Percentiles rank a stretch among this genome's conserved stretches.
Evolutionary conservation across 805 yeast genomes (phyloP).

Genomic region (Spencermartinsiella europaea): DNA sequence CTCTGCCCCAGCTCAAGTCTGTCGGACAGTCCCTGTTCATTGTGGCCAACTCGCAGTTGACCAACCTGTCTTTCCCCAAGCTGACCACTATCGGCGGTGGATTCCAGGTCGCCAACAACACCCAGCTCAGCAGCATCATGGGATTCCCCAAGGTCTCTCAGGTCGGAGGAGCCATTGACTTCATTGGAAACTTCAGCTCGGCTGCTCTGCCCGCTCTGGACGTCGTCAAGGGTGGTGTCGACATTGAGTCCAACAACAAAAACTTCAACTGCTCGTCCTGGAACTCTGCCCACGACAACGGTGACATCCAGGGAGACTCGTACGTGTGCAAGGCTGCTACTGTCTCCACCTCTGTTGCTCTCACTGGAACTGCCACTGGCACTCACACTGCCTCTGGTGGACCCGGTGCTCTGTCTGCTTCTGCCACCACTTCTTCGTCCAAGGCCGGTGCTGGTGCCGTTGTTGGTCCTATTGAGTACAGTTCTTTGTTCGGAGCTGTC

Average conservation of each 20-base stretch:
- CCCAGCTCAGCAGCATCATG: conserved; percentile 54
- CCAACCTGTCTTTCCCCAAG: conserved; percentile 59
- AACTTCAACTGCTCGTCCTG: conserved; percentile 79
- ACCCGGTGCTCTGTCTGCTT: conserved; percentile 13
- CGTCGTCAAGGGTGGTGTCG: conserved; percentile 90
- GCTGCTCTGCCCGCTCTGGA: conserved; percentile 70
- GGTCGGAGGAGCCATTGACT: conserved; percentile 82
- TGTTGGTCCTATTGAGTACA: conserved; percentile 13
- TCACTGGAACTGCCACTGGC: conserved; percentile 14
- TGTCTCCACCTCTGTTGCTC: conserved; percentile 22
- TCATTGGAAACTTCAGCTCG: conserved; percentile 74
- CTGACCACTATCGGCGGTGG: conserved; percentile 87
- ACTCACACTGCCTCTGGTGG: conserved; percentile 11
- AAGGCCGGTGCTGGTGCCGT: conserved; percentile 19
- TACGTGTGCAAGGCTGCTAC: conserved; percentile 42
- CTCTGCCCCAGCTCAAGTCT: conserved; percentile 43
- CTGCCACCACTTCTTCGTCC: conserved; percentile 15
- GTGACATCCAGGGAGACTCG: conserved; percentile 87
- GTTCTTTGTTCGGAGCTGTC: conserved; percentile 19
- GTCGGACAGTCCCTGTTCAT: conserved; percentile 82
- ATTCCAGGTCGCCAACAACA: conserved; percentile 82
- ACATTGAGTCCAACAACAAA: conserved; percentile 61
- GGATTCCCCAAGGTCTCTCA: conserved; percentile 71
- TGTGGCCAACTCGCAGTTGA: conserved; percentile 67
- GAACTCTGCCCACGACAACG: conserved; percentile 63